Evolutionary conservation across 1,139 yeast genomes (phyloP), one percentile per base, ranked within the genome.

Genomic region (Pichia sp.): DNA sequence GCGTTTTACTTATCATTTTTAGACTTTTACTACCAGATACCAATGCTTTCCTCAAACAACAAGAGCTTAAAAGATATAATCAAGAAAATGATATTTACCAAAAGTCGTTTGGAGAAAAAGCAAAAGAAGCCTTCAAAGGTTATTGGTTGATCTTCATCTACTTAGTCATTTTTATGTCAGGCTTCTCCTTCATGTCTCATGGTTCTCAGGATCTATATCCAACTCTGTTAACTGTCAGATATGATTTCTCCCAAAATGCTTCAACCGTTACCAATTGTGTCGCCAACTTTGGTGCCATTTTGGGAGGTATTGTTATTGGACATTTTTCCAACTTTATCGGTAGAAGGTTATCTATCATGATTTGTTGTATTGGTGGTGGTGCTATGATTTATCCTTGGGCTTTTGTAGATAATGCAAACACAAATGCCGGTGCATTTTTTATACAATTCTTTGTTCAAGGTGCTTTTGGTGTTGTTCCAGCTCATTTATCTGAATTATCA

Each of bases 381-480:
- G 81, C 79, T 23, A 59, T 76, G 60, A 72, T 77, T 47, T 76
- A 76, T 51, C 77, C 77, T 44, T 75, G 92, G 90, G 90, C 85
- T 0, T 84, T 78, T 56, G 62, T 73, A 36, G 54, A 60, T 41
- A 70, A 70, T 49, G 56, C 67, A 27, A 85, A 79, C 34, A 75
- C 83, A 52, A 81, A 84, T 57, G 94, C 92, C 5, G 83, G 85
- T 48, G 92, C 72, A 2, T 85, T 85, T 64, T 84, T 82, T 67
- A 65, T 85, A 55, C 95, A 86, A 64, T 78, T 81, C 57, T 79
- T 79, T 54, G 92, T 85, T 42, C 95, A 85, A 64, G 95, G 95
- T 52, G 84, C 87, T 23, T 86, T 95, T 88, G 94, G 95, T 55
- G 85, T 84, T 40, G 73, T 83, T 53, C 95, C 95, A 45, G 76